These are phyloP conservation scores for Auriscalpium vulgare DNA, from an alignment of 768 basidiomycete genomes.

Conservation along the genomic window DNA sequence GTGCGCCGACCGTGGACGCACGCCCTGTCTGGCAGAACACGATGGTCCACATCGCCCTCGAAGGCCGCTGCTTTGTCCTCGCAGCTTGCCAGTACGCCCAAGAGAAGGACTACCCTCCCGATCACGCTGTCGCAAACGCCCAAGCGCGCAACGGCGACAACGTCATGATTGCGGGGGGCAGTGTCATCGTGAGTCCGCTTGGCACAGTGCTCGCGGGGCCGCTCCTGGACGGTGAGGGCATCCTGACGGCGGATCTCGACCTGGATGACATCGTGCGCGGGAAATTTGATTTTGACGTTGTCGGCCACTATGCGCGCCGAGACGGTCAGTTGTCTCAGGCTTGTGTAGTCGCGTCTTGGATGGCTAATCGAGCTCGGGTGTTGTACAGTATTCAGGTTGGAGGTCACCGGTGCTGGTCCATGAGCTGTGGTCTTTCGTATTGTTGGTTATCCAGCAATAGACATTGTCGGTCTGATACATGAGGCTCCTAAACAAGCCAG, in stretches of 20 bases:
- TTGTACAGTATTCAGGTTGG: slow-evolving; percentile 7
- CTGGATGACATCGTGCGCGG: slow-evolving; percentile 47
- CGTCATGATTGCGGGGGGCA: slow-evolving; percentile 55
- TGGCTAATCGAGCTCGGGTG: background rate
- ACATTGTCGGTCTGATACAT: background rate
- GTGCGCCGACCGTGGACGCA: slow-evolving; percentile 59
- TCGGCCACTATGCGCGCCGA: slow-evolving; percentile 53
- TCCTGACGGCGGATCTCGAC: slow-evolving; percentile 51
- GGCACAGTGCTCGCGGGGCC: slow-evolving; percentile 56
- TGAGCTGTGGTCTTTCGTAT: background rate
- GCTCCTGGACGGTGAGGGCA: slow-evolving; percentile 40
- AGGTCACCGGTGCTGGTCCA: background rate
- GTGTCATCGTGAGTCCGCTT: slow-evolving; percentile 50
- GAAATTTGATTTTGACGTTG: slow-evolving; percentile 56
- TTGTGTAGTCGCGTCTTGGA: background rate
- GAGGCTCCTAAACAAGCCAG: no score
- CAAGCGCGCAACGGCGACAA: slow-evolving; percentile 34
- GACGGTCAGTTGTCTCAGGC: slow-evolving; percentile 35
- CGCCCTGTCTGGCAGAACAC: slow-evolving; percentile 47
- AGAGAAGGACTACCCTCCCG: slow-evolving; percentile 44
- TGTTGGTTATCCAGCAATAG: background rate
- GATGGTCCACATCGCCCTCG: slow-evolving; percentile 57
- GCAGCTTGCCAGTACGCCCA: slow-evolving; percentile 53
- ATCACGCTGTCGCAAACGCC: slow-evolving; percentile 35
- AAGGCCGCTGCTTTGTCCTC: slow-evolving; percentile 64